Conservation (phyloP, 176 grass and related monocot genomes). For the Alopecurus myosuroides region DNA sequence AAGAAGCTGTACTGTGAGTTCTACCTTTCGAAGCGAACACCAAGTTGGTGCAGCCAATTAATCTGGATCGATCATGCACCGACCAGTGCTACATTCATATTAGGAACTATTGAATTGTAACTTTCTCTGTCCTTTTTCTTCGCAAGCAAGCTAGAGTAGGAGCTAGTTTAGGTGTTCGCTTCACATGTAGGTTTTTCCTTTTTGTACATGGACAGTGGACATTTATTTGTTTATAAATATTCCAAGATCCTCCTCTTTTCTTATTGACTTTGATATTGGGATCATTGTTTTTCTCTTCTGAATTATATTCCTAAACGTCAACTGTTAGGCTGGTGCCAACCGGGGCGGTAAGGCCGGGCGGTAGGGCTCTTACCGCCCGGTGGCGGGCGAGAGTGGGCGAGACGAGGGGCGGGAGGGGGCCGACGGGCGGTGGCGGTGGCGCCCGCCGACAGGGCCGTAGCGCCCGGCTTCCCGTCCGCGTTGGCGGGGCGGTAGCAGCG, state of each 20-base stretch:
- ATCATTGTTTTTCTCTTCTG: neutral
- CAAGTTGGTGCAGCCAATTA: constrained; percentile 31
- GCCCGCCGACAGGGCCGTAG: too few relatives aligned
- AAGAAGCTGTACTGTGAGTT: neutral
- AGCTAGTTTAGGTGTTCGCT: neutral
- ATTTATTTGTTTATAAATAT: neutral
- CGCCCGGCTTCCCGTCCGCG: too few relatives aligned
- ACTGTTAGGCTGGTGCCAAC: too few relatives aligned
- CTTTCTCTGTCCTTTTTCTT: constrained; percentile 19
- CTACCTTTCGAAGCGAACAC: constrained; percentile 19
- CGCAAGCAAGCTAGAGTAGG: constrained; percentile 30
- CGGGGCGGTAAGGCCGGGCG: too few relatives aligned
- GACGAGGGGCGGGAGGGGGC: too few relatives aligned
- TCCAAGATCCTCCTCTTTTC: neutral
- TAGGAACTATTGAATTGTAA: constrained; percentile 17
- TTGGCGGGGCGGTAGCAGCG: too few relatives aligned
- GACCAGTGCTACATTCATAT: constrained; percentile 10
- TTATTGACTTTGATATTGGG: neutral
- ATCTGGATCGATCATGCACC: neutral
- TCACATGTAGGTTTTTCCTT: neutral
- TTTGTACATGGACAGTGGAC: constrained; percentile 11
- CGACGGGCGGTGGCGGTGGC: too few relatives aligned
- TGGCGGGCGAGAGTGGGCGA: too few relatives aligned
- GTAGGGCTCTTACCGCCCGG: too few relatives aligned
- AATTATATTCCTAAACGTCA: too few relatives aligned